Evolutionary conservation across 805 yeast genomes (phyloP).

Genomic region (Candida suzukii): DNA sequence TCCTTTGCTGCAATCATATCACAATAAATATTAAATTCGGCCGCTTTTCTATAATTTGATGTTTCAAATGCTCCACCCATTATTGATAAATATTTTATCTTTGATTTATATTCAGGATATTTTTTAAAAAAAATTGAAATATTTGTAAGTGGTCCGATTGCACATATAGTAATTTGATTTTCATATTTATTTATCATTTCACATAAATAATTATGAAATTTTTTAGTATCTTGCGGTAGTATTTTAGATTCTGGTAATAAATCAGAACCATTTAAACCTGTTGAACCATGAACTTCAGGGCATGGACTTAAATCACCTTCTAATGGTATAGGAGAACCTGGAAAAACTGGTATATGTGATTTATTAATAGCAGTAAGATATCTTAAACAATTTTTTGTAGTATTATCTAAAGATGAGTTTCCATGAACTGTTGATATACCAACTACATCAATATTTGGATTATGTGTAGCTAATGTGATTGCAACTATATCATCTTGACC

Average conservation of each 20-base stretch:
- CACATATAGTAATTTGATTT: slow-evolving; percentile 51
- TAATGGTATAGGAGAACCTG: slow-evolving; percentile 59
- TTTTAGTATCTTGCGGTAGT: slow-evolving; percentile 8
- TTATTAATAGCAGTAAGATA: slow-evolving; percentile 54
- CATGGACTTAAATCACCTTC: slow-evolving; percentile 43
- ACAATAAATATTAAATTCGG: slow-evolving; percentile 70
- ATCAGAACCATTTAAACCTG: slow-evolving; percentile 73
- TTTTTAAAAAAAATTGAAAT: slow-evolving; percentile 46
- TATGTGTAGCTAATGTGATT: slow-evolving; percentile 51
- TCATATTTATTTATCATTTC: slow-evolving; percentile 22
- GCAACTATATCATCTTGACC: slow-evolving; percentile 88
- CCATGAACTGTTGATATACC: slow-evolving; percentile 80
- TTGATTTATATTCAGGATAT: slow-evolving; percentile 45
- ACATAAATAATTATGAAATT: slow-evolving; percentile 17
- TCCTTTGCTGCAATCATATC: slow-evolving; percentile 72
- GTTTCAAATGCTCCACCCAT: slow-evolving; percentile 66
- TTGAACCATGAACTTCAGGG: slow-evolving; percentile 60
- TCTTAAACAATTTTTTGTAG: slow-evolving; percentile 64
- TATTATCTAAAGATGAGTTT: slow-evolving; percentile 53
- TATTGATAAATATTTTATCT: slow-evolving; percentile 48
- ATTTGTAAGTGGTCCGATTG: slow-evolving; percentile 77
- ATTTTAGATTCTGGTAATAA: slow-evolving; percentile 45
- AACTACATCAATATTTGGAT: slow-evolving; percentile 48
- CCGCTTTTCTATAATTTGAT: slow-evolving; percentile 27
- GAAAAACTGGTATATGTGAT: slow-evolving; percentile 52